Conservation (phyloP, 306 rosid species). For the Begonia masoniana region DNA sequence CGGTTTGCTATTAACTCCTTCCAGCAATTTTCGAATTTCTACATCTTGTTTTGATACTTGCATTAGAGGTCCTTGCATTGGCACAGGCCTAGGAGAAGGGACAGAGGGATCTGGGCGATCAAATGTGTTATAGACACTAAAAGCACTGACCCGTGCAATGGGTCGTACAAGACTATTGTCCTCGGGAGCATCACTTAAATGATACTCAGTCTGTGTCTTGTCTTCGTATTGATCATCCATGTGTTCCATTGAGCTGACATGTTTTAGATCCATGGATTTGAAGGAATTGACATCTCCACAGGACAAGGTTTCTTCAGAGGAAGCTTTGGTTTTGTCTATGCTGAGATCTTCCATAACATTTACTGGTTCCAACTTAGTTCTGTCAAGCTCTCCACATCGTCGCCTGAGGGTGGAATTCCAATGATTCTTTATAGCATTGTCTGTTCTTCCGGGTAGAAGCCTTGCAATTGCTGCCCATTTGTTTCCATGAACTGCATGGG, state of each 20-base stretch:
- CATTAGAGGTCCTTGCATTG: slow-evolving; percentile 50
- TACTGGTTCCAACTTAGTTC: slow-evolving; percentile 40
- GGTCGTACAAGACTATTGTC: slow-evolving; percentile 68
- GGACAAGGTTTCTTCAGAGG: slow-evolving; percentile 83
- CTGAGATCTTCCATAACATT: slow-evolving; percentile 41
- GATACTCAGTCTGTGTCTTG: slow-evolving; percentile 29
- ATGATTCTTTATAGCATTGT: slow-evolving; percentile 84
- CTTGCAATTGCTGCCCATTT: slow-evolving; percentile 88
- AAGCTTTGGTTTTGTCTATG: slow-evolving; percentile 73
- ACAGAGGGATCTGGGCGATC: slow-evolving; percentile 34
- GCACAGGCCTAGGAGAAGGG: slow-evolving; percentile 35
- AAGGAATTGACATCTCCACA: slow-evolving; percentile 69
- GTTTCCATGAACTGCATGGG: slow-evolving; percentile 84
- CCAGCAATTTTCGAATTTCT: slow-evolving; percentile 43
- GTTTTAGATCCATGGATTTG: slow-evolving; percentile 62
- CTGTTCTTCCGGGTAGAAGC: slow-evolving; percentile 82
- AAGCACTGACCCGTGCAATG: slow-evolving; percentile 74
- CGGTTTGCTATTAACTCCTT: slow-evolving; percentile 33
- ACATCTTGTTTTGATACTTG: slow-evolving; percentile 42
- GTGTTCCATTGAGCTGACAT: slow-evolving; percentile 41
- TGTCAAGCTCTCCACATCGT: slow-evolving; percentile 40
- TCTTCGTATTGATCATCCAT: slow-evolving; percentile 38
- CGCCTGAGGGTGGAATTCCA: slow-evolving; percentile 93
- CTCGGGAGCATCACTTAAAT: slow-evolving; percentile 26
- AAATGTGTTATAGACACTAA: slow-evolving; percentile 41